Conservation (phyloP, 106 monocot genomes). For the Dendrobium catenatum region DNA sequence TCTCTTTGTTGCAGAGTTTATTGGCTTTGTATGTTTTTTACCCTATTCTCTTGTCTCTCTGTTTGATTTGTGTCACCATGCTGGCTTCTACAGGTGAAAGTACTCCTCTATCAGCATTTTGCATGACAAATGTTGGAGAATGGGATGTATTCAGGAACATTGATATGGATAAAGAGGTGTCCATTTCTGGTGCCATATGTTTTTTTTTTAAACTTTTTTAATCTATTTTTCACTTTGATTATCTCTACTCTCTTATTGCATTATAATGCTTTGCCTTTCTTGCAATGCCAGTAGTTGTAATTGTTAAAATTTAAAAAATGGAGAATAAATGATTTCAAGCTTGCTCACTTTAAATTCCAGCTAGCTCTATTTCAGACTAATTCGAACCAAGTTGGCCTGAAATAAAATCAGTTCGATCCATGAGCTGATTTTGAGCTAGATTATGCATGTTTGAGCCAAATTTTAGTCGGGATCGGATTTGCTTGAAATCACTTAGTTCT, state of each 20-base stretch:
- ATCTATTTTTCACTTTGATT: not conserved
- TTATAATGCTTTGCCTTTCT: not conserved
- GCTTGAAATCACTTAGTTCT: too few species aligned
- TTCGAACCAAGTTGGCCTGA: too few species aligned
- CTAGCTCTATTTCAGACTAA: too few species aligned
- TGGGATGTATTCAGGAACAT: slow-evolving; percentile 84
- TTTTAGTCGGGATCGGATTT: too few species aligned
- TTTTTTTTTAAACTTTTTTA: not conserved
- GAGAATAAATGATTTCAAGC: too few species aligned
- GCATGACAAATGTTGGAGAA: slow-evolving; percentile 60
- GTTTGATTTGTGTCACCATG: not conserved
- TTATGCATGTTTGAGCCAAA: too few species aligned
- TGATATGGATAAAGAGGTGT: slow-evolving; percentile 97
- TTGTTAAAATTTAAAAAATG: too few species aligned
- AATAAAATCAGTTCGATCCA: too few species aligned
- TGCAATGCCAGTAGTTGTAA: too few species aligned
- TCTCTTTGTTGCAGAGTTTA: not conserved
- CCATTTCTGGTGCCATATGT: not conserved
- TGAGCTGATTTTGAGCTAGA: too few species aligned
- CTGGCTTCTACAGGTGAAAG: slow-evolving; percentile 45
- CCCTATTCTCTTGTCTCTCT: not conserved
- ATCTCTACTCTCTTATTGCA: not conserved
- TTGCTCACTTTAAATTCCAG: too few species aligned
- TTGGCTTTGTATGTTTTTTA: not conserved
- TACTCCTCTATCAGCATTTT: slow-evolving; percentile 68